Evolutionary conservation across 2,329 filamentous ascomycete genomes (phyloP).

Genomic region (Penicillium crustosum): DNA sequence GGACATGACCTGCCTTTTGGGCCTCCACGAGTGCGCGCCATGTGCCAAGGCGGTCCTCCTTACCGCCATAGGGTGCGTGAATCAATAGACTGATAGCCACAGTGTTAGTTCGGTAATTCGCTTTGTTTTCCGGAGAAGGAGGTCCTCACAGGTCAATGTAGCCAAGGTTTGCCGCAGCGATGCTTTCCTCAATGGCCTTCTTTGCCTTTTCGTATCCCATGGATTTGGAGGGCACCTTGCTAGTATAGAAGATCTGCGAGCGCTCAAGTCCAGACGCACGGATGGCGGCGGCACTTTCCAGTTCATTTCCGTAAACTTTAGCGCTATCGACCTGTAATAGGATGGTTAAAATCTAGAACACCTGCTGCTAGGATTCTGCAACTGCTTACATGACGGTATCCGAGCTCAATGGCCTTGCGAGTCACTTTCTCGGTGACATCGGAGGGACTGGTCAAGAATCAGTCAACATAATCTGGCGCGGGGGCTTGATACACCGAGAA

Average conservation of each 20-base stretch:
- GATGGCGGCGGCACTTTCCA: conserved; percentile 55
- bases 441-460: conserved; percentile 49
- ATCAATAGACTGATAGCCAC: conserved; percentile 35
- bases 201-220: conserved; percentile 66
- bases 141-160: conserved; percentile 64
- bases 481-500: background rate
- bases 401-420: conserved; percentile 55
- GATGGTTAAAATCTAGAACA: background rate
- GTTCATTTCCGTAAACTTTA: conserved; percentile 59
- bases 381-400: conserved; percentile 56
- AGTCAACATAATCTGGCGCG: background rate
- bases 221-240: conserved; percentile 54
- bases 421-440: conserved; percentile 59
- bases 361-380: background rate
- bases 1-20: conserved; percentile 40
- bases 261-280: conserved; percentile 53
- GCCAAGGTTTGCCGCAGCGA: conserved; percentile 61
- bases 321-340: conserved; percentile 56
- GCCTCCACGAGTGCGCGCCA: conserved; percentile 45
- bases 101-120: conserved; percentile 1
- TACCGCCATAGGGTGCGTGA: conserved; percentile 42
- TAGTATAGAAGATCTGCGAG: conserved; percentile 61
- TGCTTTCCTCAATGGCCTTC: conserved; percentile 61
- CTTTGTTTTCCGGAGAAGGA: background rate
- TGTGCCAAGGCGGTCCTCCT: conserved; percentile 39